phyloP scores from a whole-genome alignment of 139 green algal species.

The Chlorella vulgaris region DNA sequence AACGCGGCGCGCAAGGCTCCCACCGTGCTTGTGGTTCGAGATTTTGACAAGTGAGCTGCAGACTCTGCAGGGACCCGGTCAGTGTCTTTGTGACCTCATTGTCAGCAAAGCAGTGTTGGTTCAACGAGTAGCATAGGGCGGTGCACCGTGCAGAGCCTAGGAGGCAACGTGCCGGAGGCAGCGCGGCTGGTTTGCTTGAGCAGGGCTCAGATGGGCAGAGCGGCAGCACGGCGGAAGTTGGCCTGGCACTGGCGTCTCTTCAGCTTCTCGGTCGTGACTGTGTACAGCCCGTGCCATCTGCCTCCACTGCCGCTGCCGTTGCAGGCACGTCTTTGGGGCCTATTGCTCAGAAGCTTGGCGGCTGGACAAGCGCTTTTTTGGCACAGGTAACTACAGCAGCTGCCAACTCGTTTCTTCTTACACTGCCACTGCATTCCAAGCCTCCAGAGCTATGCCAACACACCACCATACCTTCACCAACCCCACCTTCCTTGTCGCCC shows the following conservation, averaged over 20 bases:
- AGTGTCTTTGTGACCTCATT: neutral
- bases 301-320: neutral
- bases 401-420: too few relatives aligned
- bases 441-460: neutral
- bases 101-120: too few relatives aligned
- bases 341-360: constrained; percentile 51
- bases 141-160: too few relatives aligned
- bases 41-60: constrained; percentile 23
- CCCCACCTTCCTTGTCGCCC: neutral
- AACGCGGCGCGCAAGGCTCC: constrained; percentile 18
- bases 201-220: too few relatives aligned
- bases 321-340: constrained; percentile 43
- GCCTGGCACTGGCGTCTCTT: too few relatives aligned
- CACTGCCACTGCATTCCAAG: neutral
- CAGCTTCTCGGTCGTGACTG: too few relatives aligned
- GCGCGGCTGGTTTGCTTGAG: too few relatives aligned
- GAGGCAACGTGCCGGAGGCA: too few relatives aligned
- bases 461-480: neutral
- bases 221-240: too few relatives aligned
- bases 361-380: constrained; percentile 40
- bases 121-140: too few relatives aligned
- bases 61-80: neutral
- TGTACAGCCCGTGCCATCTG: too few relatives aligned
- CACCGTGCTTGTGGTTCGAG: constrained; percentile 48
- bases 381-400: constrained; percentile 26